phyloP scores from a whole-genome alignment of 768 basidiomycete species.

The Lactarius psammicola region DNA sequence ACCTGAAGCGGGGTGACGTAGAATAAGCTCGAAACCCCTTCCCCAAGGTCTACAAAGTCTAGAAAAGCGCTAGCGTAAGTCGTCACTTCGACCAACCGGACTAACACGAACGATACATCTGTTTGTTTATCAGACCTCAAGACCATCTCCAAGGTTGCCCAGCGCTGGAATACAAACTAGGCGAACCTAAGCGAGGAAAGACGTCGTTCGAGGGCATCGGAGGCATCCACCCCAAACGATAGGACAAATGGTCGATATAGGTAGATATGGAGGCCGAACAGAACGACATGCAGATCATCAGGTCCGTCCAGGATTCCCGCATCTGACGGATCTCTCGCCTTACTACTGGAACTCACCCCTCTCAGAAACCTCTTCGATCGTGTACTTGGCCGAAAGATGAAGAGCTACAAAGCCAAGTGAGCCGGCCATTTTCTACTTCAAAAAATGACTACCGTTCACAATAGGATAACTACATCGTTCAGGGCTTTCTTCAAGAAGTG shows the following conservation, averaged over 20 bases:
- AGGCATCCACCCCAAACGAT: conserved; percentile 92
- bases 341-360: too few species aligned
- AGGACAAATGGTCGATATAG: conserved; percentile 95
- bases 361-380: too few species aligned
- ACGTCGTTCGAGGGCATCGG: conserved; percentile 96
- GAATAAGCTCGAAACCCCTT: conserved; percentile 84
- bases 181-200: conserved; percentile 91
- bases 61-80: conserved; percentile 90
- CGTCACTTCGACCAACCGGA: conserved; percentile 35
- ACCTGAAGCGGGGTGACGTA: conserved; percentile 65
- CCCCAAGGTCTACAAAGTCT: conserved; percentile 87
- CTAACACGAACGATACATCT: conserved; percentile 47
- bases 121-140: too few species aligned
- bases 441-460: too few species aligned
- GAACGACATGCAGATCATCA: conserved; percentile 71
- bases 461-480: too few species aligned
- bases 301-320: conserved; percentile 44
- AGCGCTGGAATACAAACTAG: conserved; percentile 90
- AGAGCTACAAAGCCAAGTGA: too few species aligned
- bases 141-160: too few species aligned
- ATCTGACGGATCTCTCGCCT: too few species aligned
- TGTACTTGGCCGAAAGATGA: too few species aligned
- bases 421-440: too few species aligned
- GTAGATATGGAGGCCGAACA: conserved; percentile 92
- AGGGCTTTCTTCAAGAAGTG: too few species aligned